These are phyloP conservation scores for Russula sp. DNA, from an alignment of 768 basidiomycete species.

Conservation along the genomic window DNA sequence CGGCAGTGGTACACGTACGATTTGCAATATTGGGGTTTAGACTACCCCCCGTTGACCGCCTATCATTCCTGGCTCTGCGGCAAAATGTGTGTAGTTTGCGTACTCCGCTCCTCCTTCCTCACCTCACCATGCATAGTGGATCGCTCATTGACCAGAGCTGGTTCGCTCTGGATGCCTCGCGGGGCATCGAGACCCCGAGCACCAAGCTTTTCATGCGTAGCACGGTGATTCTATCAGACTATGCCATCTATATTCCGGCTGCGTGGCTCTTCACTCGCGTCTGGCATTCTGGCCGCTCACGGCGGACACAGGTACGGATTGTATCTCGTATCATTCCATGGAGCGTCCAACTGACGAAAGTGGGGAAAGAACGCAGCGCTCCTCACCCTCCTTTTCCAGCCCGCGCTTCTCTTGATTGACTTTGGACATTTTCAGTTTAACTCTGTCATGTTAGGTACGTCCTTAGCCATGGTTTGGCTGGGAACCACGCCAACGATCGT, in stretches of 20 bases:
- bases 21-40: slow-evolving; percentile 86
- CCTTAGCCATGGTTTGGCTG: neutral
- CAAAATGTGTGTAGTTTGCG: slow-evolving; percentile 44
- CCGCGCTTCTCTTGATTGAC: slow-evolving; percentile 77
- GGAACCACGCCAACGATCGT: neutral
- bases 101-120: neutral
- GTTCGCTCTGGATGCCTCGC: slow-evolving; percentile 63
- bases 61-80: slow-evolving; percentile 85
- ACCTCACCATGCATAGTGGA: slow-evolving; percentile 33
- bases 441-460: slow-evolving; percentile 81
- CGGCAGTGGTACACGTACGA: slow-evolving; percentile 85
- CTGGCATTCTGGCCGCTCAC: slow-evolving; percentile 65
- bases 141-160: slow-evolving; percentile 47
- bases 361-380: slow-evolving; percentile 52
- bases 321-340: neutral
- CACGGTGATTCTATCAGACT: slow-evolving; percentile 63
- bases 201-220: slow-evolving; percentile 76
- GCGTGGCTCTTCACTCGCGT: slow-evolving; percentile 54
- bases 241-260: slow-evolving; percentile 68
- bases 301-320: slow-evolving; percentile 60
- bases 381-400: slow-evolving; percentile 70
- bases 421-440: slow-evolving; percentile 97
- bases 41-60: slow-evolving; percentile 91
- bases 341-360: neutral
- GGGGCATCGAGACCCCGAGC: slow-evolving; percentile 59